A percentile compares a stretch with the other conserved stretches of the same genome.
Evolutionary conservation across 2,329 filamentous ascomycete genomes (phyloP).

Genomic region (Sclerotinia nivalis): DNA sequence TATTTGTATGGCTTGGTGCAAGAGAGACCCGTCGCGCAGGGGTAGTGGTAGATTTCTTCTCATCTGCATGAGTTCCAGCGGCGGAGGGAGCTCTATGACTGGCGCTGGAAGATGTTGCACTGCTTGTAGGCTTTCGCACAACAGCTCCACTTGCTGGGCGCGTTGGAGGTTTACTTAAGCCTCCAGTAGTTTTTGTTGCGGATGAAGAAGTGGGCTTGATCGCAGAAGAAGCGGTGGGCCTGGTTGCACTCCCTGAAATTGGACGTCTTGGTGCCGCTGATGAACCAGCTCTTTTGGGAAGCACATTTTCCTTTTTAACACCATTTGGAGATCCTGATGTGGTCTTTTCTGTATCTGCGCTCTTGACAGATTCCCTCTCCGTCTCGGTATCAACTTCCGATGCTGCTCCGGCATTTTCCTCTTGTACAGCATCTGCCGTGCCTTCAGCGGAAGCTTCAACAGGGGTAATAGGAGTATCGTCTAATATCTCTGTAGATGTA

Average conservation of each 20-base stretch:
- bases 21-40: constrained; percentile 39
- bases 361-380: constrained; percentile 37
- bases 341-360: constrained; percentile 34
- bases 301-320: constrained; percentile 40
- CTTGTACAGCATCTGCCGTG: constrained; percentile 24
- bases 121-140: constrained; percentile 38
- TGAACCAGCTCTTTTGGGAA: constrained; percentile 34
- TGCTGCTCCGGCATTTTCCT: constrained; percentile 34
- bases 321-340: constrained; percentile 35
- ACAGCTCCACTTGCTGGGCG: constrained; percentile 35
- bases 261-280: constrained; percentile 36
- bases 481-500: background rate
- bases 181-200: constrained; percentile 34
- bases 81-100: constrained; percentile 38
- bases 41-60: constrained; percentile 36
- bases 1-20: constrained; percentile 34
- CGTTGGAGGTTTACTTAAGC: constrained; percentile 42
- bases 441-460: constrained; percentile 8
- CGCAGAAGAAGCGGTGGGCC: constrained; percentile 34
- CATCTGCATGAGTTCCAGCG: constrained; percentile 39
- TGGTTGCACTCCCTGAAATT: constrained; percentile 15
- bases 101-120: constrained; percentile 38
- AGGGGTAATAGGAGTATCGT: constrained; percentile 13
- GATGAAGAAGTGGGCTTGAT: constrained; percentile 36
- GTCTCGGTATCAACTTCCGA: constrained; percentile 38